Percentiles rank a stretch among this genome's conserved stretches.
Evolutionary conservation across 768 basidiomycete species (phyloP).

Genomic region (Amanita brunnescens): DNA sequence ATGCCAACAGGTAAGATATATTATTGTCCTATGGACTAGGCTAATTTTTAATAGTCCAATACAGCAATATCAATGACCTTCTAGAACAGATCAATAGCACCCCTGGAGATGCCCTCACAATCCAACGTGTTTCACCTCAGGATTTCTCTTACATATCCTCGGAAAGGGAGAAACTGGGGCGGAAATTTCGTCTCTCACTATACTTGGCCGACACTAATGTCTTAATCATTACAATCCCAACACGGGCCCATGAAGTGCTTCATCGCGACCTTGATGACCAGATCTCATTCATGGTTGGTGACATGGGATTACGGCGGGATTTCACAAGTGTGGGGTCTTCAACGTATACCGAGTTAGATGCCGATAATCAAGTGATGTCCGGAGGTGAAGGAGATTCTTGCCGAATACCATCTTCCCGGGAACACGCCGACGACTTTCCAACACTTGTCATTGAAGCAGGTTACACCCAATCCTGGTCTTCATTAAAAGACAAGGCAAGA

Average conservation of each 20-base stretch:
- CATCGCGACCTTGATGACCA: not conserved
- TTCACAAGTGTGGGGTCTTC: not conserved
- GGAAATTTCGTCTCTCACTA: not conserved
- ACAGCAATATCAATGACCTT: not conserved
- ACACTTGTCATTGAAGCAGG: not conserved
- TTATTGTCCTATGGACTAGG: not conserved
- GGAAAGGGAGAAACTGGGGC: not conserved
- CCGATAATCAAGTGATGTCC: not conserved
- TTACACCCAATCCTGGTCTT: not conserved
- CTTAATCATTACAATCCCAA: not conserved
- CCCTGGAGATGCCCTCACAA: too few species aligned
- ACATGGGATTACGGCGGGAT: not conserved
- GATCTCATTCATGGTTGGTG: not conserved
- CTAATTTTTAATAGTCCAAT: not conserved
- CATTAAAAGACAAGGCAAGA: not conserved
- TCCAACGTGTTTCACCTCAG: not conserved
- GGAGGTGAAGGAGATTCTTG: not conserved
- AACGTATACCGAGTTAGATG: not conserved
- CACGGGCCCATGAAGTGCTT: not conserved
- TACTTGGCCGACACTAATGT: not conserved
- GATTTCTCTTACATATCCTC: too few species aligned
- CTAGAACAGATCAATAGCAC: too few species aligned
- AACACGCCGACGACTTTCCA: not conserved
- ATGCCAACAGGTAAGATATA: not conserved
- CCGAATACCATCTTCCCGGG: not conserved